A percentile compares a stretch with the other conserved stretches of the same genome.
Evolutionary conservation across 331 rosid species (phyloP).

Genomic region (Spiraea crenata): DNA sequence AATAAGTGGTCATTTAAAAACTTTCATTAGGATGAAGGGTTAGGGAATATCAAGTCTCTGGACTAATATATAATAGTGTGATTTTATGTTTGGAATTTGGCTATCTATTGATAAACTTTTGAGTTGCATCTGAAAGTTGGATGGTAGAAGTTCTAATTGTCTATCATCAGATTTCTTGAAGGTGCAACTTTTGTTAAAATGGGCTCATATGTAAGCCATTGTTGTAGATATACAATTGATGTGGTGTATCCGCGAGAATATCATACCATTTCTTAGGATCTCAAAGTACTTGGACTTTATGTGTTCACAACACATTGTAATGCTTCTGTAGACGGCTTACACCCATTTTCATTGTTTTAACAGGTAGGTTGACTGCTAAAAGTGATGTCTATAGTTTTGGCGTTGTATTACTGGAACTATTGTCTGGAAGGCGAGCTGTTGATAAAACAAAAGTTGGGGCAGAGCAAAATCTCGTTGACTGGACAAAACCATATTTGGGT

Average conservation of each 20-base stretch:
- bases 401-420: conserved; percentile 70
- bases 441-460: conserved; percentile 62
- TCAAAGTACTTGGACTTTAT: neutral
- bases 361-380: conserved; percentile 85
- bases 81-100: neutral
- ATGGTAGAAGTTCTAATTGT: neutral
- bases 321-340: neutral
- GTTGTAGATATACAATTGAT: neutral
- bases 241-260: too few species aligned
- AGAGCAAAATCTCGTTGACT: conserved; percentile 84
- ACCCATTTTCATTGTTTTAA: neutral
- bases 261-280: neutral
- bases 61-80: neutral
- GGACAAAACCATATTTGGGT: conserved; percentile 88
- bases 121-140: conserved; percentile 7
- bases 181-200: neutral
- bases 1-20: neutral
- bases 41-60: neutral
- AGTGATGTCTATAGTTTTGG: conserved; percentile 95
- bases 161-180: neutral
- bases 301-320: neutral
- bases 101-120: neutral
- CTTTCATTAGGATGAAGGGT: neutral
- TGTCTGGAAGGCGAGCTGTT: conserved; percentile 87
- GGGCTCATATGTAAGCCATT: neutral